Evolutionary conservation across 345 rosid species (phyloP), one percentile per base, ranked within the genome.

Genomic region (Cardamine resedifolia): DNA sequence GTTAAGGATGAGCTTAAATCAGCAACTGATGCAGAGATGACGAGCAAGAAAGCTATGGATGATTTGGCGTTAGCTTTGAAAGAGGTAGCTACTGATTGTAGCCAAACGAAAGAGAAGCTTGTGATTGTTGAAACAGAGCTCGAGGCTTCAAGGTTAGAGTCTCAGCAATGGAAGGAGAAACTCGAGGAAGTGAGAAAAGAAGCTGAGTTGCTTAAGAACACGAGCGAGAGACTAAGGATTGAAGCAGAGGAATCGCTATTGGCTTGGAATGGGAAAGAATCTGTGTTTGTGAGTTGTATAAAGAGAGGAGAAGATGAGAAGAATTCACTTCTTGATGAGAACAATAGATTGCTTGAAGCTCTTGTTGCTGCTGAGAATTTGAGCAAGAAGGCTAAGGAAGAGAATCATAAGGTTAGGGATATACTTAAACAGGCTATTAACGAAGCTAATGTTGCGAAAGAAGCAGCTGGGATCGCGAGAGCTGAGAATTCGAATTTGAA

Each of bases 391-490:
- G 80, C 82, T 3, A 90, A 84, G 43, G 87, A 91, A 20, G 99
- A 95, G 82, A 86, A 78, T 50, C 81, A 76, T 9, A 87, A 85
- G 33, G 47, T 95, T 47, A 75, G 96, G 6, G 96, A 91, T 73
- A 88, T 88, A 38, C 86, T 95, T 21, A 95, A 95, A 55, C 96
- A 91, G 31, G 99, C 99, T 0, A 67, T 95, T 0, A 95, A 82
- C 16, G 99, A 95, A 77, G 89, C 99, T 10, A 95, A 81, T 61
- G 90, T 81, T 2, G 94, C 99, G 0, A 95, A 90, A 82, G 99
- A 86, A 77, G 97, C 97, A 1, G 91, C 92, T 1, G 85, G 72
- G 47, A 85, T 90, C 2, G 97, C 96, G 0, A 80, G 79, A 45
- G 84, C 77, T 0, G 97, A 94, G 75, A 94, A 91, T 36, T 83